Evolutionary conservation across 768 basidiomycete genomes (phyloP).

Genomic region (Xerocomellus intermedius): DNA sequence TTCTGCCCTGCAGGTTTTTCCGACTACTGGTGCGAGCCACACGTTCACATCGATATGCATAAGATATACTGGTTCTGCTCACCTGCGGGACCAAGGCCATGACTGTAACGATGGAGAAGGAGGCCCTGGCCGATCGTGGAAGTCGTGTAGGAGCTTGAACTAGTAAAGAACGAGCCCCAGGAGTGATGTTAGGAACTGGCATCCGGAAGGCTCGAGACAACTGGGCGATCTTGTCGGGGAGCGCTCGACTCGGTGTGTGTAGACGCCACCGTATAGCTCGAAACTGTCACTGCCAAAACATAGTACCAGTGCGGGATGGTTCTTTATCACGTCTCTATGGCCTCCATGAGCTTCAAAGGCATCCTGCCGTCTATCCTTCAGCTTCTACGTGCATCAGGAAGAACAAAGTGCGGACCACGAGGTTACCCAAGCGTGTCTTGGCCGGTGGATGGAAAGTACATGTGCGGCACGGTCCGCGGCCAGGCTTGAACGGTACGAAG

Average conservation of each 20-base stretch:
- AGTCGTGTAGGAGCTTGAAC: background rate
- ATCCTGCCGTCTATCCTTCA: background rate
- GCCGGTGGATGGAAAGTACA: background rate
- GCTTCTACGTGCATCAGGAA: background rate
- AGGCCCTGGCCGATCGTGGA: background rate
- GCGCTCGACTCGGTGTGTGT: background rate
- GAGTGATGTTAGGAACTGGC: background rate
- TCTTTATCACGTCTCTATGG: background rate
- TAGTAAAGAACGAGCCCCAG: background rate
- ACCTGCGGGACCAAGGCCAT: background rate
- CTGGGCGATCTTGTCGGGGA: background rate
- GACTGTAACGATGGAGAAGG: background rate
- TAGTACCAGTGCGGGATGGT: background rate
- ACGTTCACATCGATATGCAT: too few species aligned
- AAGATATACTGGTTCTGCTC: background rate
- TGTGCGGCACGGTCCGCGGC: constrained; percentile 21
- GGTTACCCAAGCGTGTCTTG: background rate
- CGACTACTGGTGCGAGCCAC: too few species aligned
- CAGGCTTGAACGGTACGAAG: constrained; percentile 15
- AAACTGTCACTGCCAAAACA: background rate
- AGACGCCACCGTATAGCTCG: constrained; percentile 7
- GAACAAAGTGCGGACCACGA: background rate
- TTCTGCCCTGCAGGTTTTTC: too few species aligned
- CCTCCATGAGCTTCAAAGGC: background rate
- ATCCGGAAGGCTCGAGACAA: background rate